Evolutionary conservation across 2,329 filamentous ascomycete species (phyloP).

Genomic region (Cryphonectria japonica): DNA sequence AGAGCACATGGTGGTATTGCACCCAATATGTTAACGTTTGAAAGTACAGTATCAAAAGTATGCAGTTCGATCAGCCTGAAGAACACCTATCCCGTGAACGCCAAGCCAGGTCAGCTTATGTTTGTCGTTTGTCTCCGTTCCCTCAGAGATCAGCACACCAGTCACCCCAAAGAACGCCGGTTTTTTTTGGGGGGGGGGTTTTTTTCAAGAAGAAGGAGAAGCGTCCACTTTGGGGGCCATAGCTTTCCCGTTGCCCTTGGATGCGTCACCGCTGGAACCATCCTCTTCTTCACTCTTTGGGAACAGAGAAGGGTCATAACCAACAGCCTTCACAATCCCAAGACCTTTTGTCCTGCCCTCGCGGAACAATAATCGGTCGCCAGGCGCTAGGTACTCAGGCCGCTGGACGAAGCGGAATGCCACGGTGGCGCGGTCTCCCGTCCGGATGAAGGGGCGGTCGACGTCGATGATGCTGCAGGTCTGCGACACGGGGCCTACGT

Average conservation of each 20-base stretch:
- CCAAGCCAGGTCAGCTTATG: neutral
- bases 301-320: slow-evolving; percentile 70
- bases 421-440: slow-evolving; percentile 90
- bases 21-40: neutral
- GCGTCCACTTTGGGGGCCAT: neutral
- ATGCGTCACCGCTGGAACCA: neutral
- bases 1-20: neutral
- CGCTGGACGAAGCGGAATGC: slow-evolving; percentile 94
- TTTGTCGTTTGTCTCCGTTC: neutral
- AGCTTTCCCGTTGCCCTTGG: slow-evolving; percentile 7
- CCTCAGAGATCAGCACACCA: neutral
- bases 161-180: neutral
- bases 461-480: slow-evolving; percentile 98
- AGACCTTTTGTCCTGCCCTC: slow-evolving; percentile 95
- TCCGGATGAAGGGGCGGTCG: slow-evolving; percentile 92
- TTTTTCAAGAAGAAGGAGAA: neutral
- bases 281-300: slow-evolving; percentile 15
- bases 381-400: slow-evolving; percentile 87
- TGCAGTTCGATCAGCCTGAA: neutral
- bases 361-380: slow-evolving; percentile 88
- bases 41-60: neutral
- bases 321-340: slow-evolving; percentile 89
- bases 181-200: too few relatives aligned
- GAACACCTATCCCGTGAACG: neutral
- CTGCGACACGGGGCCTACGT: slow-evolving; percentile 92